Percentiles rank a stretch among this genome's conserved stretches.
These are phyloP conservation scores for Calonectria pauciramosa DNA, from an alignment of 2,329 filamentous ascomycete species.

Conservation along the genomic window DNA sequence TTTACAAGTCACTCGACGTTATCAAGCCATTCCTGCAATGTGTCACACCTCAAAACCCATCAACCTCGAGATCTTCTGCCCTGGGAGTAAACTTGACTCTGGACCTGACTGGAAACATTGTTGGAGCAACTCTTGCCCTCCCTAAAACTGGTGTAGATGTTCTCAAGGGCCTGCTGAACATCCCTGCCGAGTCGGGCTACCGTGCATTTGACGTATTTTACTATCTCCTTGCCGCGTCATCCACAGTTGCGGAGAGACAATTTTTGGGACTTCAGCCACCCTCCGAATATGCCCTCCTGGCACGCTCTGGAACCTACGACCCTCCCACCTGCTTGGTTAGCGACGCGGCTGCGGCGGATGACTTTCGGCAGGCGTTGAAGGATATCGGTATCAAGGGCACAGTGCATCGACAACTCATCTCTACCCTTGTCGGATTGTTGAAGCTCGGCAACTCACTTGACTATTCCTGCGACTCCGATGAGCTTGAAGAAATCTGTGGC, in stretches of 20 bases:
- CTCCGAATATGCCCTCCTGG: conserved; percentile 82
- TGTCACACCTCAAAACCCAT: conserved; percentile 91
- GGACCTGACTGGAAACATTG: conserved; percentile 83
- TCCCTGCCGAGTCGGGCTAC: conserved; percentile 84
- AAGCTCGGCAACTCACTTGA: conserved; percentile 93
- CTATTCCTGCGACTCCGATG: conserved; percentile 86
- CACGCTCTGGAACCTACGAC: conserved; percentile 86
- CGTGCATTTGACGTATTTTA: conserved; percentile 98
- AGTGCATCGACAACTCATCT: conserved; percentile 84
- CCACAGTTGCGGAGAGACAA: conserved; percentile 88
- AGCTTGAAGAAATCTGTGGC: conserved; percentile 87
- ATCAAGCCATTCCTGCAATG: conserved; percentile 89
- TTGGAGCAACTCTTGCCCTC: conserved; percentile 80
- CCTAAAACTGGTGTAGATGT: conserved; percentile 93
- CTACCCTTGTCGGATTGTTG: conserved; percentile 86
- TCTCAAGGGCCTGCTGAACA: conserved; percentile 80
- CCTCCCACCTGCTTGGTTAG: conserved; percentile 92
- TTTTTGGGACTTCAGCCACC: conserved; percentile 85
- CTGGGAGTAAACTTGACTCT: conserved; percentile 86
- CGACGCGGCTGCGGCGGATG: conserved; percentile 91
- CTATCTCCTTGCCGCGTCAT: conserved; percentile 90
- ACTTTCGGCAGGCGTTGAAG: conserved; percentile 88
- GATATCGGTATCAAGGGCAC: conserved; percentile 94
- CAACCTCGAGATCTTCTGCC: conserved; percentile 82
- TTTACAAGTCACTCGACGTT: conserved; percentile 84